Evolutionary conservation across 495 filamentous ascomycete species (phyloP), one percentile per base, ranked within the genome.

Genomic region (Tuber melanosporum): DNA sequence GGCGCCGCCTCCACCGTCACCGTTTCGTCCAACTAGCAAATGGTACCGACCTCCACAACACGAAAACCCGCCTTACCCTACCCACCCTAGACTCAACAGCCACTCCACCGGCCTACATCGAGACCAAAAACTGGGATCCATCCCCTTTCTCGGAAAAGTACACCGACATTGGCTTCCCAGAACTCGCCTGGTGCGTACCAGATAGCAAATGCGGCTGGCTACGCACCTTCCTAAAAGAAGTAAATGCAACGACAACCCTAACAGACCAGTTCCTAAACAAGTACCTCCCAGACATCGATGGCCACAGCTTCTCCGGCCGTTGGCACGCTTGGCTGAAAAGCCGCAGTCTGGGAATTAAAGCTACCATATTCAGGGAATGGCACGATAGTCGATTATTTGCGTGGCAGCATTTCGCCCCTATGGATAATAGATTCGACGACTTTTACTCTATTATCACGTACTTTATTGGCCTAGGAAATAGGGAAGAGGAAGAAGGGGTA

Each of bases 381-480:
- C 91, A 93, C 76, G 91, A 93, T 80, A 89, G 87, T 49, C 85
- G 91, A 36, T 84, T 93, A 12, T 86, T 91, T 36, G 86, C 90
- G 17, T 93, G 91, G 91, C 88, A 88, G 74, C 91, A 93, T 79
- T 93, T 90, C 79, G 91, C 93, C n/a, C 93, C 93, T 1, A 92
- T 95, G 91, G 93, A 95, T 81, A 94, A 91, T 81, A 87, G 90
- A 20, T 94, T 91, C 77, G 86, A 89, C 49, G 93, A 96, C 82
- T 85, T 93, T 70, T 94, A 90, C 73, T 90, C 89, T 3, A 88
- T 95, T 19, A 89, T 95, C 87, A 90, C 92, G 75, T 95, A 94
- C 81, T 94, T 95, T 83, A 78, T 93, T 5, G 92, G 92, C 19
- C 78, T 85, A 22, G 76, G 69, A 52, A 2, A n/a, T 19, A 0